Percentiles rank a stretch among this genome's conserved stretches.
Conservation (phyloP, 441 rosid species). For the Syzygium malaccense region DNA sequence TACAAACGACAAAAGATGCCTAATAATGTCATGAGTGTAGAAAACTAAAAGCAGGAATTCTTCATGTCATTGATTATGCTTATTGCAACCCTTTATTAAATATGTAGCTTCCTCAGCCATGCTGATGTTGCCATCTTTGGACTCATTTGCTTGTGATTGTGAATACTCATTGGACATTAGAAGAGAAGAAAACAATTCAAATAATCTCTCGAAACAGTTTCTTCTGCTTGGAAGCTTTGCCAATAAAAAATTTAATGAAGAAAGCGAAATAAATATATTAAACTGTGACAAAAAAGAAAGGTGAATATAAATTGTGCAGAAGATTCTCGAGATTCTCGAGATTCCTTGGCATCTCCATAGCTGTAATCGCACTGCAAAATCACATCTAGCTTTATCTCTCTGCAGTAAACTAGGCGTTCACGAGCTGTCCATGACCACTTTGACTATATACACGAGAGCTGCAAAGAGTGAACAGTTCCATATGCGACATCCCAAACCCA, state of each 20-base stretch:
- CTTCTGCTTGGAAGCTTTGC: background rate
- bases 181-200: background rate
- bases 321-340: background rate
- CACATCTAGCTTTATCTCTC: background rate
- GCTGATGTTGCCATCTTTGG: background rate
- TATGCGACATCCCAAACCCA: background rate
- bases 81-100: background rate
- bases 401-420: background rate
- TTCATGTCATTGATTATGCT: background rate
- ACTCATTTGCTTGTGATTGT: background rate
- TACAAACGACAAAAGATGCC: background rate
- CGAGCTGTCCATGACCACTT: background rate
- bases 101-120: background rate
- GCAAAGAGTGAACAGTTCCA: background rate
- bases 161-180: background rate
- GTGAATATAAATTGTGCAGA: background rate
- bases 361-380: background rate
- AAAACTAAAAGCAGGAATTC: background rate
- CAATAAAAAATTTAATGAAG: background rate
- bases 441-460: background rate
- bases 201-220: background rate
- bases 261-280: background rate
- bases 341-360: background rate
- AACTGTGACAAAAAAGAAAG: background rate
- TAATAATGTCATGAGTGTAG: background rate